A percentile compares a stretch with the other conserved stretches of the same genome.
Evolutionary conservation across 1,284 basidiomycete species (phyloP).

Genomic region (Grifola frondosa): DNA sequence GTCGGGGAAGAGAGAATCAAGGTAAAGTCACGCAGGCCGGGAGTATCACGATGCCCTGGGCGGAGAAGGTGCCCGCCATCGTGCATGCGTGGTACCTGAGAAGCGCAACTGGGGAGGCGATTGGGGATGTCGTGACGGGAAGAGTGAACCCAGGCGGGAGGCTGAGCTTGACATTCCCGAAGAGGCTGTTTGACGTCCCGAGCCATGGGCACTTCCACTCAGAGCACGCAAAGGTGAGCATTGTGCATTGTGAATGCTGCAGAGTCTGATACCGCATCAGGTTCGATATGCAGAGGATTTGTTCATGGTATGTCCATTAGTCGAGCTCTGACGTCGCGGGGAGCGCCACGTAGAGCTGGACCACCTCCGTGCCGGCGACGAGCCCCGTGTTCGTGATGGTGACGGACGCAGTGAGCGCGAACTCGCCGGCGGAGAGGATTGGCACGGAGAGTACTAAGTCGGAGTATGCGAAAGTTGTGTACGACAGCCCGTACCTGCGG

Average conservation of each 20-base stretch:
- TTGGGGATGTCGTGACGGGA: constrained; percentile 79
- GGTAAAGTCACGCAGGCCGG: constrained; percentile 82
- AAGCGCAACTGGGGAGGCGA: constrained; percentile 79
- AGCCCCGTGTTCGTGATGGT: constrained; percentile 62
- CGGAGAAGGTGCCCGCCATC: constrained; percentile 60
- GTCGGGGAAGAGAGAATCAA: too few species aligned
- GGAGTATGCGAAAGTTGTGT: constrained; percentile 71
- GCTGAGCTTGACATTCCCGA: constrained; percentile 77
- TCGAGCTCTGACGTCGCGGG: constrained; percentile 52
- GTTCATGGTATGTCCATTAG: constrained; percentile 62
- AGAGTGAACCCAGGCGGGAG: constrained; percentile 79
- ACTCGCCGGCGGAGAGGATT: constrained; percentile 39
- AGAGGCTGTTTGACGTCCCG: constrained; percentile 68
- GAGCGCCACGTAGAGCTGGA: constrained; percentile 60
- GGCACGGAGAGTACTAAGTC: constrained; percentile 55
- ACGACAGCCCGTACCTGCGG: constrained; percentile 75
- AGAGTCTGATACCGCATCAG: too few species aligned
- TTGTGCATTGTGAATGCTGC: too few species aligned
- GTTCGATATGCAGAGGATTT: constrained; percentile 65
- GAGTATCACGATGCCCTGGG: constrained; percentile 76
- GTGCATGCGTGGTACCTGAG: constrained; percentile 84
- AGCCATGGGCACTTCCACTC: constrained; percentile 71
- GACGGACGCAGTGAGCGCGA: constrained; percentile 46
- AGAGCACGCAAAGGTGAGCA: constrained; percentile 58
- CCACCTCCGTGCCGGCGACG: constrained; percentile 57